These are phyloP conservation scores for Tulasnella sp. DNA, from an alignment of 768 basidiomycete species.

Conservation along the genomic window DNA sequence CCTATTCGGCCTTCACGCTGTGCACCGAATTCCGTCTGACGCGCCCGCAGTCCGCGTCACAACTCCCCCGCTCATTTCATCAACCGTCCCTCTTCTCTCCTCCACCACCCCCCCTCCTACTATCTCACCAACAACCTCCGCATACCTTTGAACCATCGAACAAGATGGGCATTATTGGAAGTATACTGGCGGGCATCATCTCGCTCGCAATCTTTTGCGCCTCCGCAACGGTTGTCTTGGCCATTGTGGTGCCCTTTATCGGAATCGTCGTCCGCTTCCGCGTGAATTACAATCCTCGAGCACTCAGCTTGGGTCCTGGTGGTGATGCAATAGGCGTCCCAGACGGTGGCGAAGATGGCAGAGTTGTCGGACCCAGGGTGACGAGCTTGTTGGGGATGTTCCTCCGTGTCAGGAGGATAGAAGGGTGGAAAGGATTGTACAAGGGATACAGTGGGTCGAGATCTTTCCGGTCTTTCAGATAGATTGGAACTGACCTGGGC, in stretches of 20 bases:
- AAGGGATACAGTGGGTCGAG: constrained; percentile 63
- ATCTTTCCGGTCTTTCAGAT: not conserved
- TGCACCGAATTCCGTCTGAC: constrained; percentile 12
- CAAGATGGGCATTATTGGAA: not conserved
- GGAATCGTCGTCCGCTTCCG: constrained; percentile 40
- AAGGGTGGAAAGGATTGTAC: constrained; percentile 74
- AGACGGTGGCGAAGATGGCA: constrained; percentile 54
- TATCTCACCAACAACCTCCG: not conserved
- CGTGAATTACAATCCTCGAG: constrained; percentile 83
- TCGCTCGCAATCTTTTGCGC: not conserved
- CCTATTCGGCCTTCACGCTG: constrained; percentile 3
- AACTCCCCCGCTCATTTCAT: not conserved
- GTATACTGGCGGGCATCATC: not conserved
- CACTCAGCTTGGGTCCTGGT: constrained; percentile 72
- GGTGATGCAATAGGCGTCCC: constrained; percentile 45
- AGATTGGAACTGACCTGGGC: constrained; percentile 33
- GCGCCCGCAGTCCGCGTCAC: not conserved
- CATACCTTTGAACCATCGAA: not conserved
- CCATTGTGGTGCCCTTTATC: constrained; percentile 28
- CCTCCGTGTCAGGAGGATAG: constrained; percentile 62
- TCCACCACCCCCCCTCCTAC: not conserved
- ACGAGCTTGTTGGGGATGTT: constrained; percentile 61
- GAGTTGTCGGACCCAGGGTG: constrained; percentile 60
- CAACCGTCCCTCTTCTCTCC: constrained; percentile 4
- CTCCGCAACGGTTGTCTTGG: constrained; percentile 15